Conservation (phyloP, 2,329 filamentous ascomycete species). For the Zelopaecilomyces penicillatus region DNA sequence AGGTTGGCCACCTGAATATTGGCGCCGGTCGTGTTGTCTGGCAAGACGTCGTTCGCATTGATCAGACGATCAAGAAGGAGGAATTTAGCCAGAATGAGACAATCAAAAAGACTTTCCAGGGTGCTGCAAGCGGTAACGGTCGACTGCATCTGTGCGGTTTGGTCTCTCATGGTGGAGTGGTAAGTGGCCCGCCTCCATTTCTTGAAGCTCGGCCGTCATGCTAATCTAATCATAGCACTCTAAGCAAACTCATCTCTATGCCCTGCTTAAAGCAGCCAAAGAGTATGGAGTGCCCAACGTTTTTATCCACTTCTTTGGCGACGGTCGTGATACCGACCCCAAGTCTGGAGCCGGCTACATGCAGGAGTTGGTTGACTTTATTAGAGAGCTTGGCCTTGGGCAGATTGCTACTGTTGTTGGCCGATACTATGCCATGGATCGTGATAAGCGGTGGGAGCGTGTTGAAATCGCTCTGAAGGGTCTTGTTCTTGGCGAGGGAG, state of each 20-base stretch:
- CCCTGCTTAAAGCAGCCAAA: constrained; percentile 83
- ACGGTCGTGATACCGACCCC: constrained; percentile 95
- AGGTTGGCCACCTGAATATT: constrained; percentile 98
- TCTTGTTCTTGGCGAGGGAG: constrained; percentile 76
- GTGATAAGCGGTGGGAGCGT: constrained; percentile 98
- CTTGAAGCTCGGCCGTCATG: constrained; percentile 3
- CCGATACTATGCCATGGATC: constrained; percentile 98
- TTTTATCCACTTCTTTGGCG: constrained; percentile 98
- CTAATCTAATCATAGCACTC: constrained; percentile 52
- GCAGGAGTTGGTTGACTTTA: constrained; percentile 72
- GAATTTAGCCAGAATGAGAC: constrained; percentile 69
- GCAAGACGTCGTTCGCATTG: constrained; percentile 97
- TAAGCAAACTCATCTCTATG: constrained; percentile 88
- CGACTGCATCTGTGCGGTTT: constrained; percentile 87
- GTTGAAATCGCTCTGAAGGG: constrained; percentile 86
- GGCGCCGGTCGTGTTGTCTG: constrained; percentile 95
- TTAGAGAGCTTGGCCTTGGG: constrained; percentile 76
- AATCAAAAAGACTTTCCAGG: constrained; percentile 67
- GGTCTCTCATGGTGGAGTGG: constrained; percentile 89
- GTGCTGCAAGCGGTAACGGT: constrained; percentile 80
- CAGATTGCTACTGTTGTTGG: constrained; percentile 90
- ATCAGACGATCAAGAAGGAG: constrained; percentile 80
- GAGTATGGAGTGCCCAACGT: constrained; percentile 79
- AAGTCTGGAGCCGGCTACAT: constrained; percentile 87
- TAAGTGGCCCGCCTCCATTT: constrained; percentile 29